Evolutionary conservation across 2,329 filamentous ascomycete genomes (phyloP), one percentile per base, ranked within the genome.

Genomic region (Dactylellina drechsleri): DNA sequence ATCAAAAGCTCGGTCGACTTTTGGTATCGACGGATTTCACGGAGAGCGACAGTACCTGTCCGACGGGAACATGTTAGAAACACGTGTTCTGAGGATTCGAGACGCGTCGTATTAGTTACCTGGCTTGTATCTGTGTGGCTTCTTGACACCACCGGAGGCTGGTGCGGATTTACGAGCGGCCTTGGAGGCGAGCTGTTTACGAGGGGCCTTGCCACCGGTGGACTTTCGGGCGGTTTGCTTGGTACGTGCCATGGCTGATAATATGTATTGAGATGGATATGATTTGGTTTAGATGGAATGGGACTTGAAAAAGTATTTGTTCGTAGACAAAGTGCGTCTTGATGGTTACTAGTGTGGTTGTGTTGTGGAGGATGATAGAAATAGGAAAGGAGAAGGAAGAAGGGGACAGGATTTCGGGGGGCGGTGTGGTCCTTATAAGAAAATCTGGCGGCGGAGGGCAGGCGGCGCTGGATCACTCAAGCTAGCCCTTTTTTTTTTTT

Each of bases 101-200:
- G 92, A 81, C 98, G 91, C 15, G 50, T 45, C 59, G 20, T 66
- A 16, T 31, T 45, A 83, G 1, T 79, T 84, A 86, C 91, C 91
- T 82, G 91, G 91, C 91, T 93, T 93, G 84, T 93, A 88, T 77
- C 91, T 88, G 86, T 93, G 91, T 85, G 92, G 92, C 91, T 95
- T 95, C 91, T 95, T 95, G 89, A 94, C 91, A 77, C 73, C 76
- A 64, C 94, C 95, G 84, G 95, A 98, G 78, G 93, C 97, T 80
- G 95, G 95, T 77, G 95, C 94, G 81, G 91, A 93, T 90, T 99
- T 99, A 87, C 95, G 93, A 82, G 95, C 94, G 80, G 94, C 95
- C 92, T 97, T 97, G 88, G 93, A 97, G 81, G 94, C 94, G 82
- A 98, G 93, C 89, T 97, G 93, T 92, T 99, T 99, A 85, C 89